Conservation (phyloP, 768 basidiomycete genomes). For the Psilocybe azurescens region DNA sequence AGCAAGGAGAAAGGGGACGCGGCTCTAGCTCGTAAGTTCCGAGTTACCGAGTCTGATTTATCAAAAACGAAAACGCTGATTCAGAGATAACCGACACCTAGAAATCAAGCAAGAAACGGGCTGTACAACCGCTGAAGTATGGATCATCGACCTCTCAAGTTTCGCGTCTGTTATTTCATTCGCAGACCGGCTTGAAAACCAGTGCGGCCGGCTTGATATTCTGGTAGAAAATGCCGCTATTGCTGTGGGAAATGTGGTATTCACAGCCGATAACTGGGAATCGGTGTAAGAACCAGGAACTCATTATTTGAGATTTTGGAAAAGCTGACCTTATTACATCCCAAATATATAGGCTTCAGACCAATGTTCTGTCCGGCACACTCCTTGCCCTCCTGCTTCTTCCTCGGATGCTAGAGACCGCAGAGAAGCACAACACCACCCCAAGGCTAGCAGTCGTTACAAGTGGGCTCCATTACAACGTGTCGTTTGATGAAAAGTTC, state of each 20-base stretch:
- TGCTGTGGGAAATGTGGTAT: neutral
- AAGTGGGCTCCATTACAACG: constrained; percentile 44
- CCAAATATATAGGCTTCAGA: constrained; percentile 42
- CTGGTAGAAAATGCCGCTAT: constrained; percentile 23
- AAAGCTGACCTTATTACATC: too few relatives aligned
- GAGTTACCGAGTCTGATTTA: too few relatives aligned
- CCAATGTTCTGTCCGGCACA: constrained; percentile 48
- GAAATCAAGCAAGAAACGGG: constrained; percentile 33
- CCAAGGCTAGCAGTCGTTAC: constrained; percentile 47
- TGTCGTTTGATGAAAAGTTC: constrained; percentile 4
- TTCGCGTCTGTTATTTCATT: constrained; percentile 48
- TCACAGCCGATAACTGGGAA: constrained; percentile 46
- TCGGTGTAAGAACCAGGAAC: constrained; percentile 28
- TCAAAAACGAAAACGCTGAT: too few relatives aligned
- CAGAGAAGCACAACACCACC: constrained; percentile 28
- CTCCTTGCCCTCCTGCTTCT: constrained; percentile 47
- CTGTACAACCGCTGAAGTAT: constrained; percentile 38
- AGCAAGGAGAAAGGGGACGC: constrained; percentile 37
- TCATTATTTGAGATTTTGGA: neutral
- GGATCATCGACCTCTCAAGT: constrained; percentile 44
- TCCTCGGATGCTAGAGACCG: constrained; percentile 45
- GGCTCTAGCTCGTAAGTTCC: constrained; percentile 32
- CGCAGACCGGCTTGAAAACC: constrained; percentile 36
- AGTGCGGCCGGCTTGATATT: constrained; percentile 43
- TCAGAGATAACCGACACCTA: neutral